Percentiles rank a stretch among this genome's conserved stretches.
Conservation (phyloP, 306 rosid species). For the Prunus campanulata region DNA sequence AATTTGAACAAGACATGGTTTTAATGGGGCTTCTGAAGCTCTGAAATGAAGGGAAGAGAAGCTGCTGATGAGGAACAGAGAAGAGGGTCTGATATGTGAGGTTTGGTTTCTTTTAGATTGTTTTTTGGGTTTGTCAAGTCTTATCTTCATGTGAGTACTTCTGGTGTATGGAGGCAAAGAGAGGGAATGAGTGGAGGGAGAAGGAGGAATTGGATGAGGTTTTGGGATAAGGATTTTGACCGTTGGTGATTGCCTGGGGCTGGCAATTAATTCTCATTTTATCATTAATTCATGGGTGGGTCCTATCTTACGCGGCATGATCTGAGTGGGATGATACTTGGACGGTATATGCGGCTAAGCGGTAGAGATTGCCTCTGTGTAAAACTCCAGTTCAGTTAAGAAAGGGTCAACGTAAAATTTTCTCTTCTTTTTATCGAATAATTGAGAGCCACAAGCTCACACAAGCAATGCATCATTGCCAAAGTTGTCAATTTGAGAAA, state of each 20-base stretch:
- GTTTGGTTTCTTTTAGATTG: slow-evolving; percentile 1
- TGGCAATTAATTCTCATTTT: not conserved
- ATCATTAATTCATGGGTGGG: slow-evolving; percentile 3
- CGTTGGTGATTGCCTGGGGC: slow-evolving; percentile 25
- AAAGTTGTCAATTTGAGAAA: not conserved
- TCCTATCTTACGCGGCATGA: slow-evolving; percentile 9
- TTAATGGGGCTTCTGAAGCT: not conserved
- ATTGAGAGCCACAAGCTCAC: too few species aligned
- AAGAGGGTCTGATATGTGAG: slow-evolving; percentile 19
- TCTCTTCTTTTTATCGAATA: too few species aligned
- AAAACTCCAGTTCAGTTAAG: not conserved
- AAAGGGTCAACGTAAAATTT: too few species aligned
- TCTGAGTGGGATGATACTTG: not conserved
- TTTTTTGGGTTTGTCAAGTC: not conserved
- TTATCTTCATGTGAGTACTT: slow-evolving; percentile 25
- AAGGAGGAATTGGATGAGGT: slow-evolving; percentile 42
- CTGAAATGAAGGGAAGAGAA: not conserved
- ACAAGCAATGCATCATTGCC: not conserved
- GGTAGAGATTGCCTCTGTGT: not conserved
- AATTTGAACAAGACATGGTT: slow-evolving; percentile 45
- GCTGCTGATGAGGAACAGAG: slow-evolving; percentile 11
- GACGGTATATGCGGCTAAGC: not conserved
- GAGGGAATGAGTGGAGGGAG: slow-evolving; percentile 51
- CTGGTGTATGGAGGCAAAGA: slow-evolving; percentile 21
- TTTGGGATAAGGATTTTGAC: slow-evolving; percentile 53